Conservation (phyloP, 176 grass and related monocot species). For the Dendrocalamus sinicus region DNA sequence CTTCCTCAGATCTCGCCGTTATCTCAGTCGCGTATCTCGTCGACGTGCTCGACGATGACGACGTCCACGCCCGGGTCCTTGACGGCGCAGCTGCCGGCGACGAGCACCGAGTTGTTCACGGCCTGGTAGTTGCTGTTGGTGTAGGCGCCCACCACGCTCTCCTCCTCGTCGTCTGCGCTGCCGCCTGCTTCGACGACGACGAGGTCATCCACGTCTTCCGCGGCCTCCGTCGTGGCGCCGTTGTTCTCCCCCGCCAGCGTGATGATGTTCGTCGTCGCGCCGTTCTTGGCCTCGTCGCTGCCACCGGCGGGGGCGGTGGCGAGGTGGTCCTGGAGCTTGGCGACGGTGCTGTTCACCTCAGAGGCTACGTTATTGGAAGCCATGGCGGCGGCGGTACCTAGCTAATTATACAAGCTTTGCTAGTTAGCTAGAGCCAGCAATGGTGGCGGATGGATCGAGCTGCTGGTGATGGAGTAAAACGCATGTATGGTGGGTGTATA, state of each 20-base stretch:
- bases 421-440: neutral
- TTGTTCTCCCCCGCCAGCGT: slow-evolving; percentile 72
- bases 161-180: neutral
- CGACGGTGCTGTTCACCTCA: slow-evolving; percentile 49
- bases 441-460: slow-evolving; percentile 23
- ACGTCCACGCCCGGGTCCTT: slow-evolving; percentile 80
- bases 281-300: neutral
- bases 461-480: neutral
- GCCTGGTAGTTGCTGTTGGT: slow-evolving; percentile 98
- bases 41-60: slow-evolving; percentile 58
- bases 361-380: slow-evolving; percentile 34
- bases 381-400: slow-evolving; percentile 3
- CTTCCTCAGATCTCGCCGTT: slow-evolving; percentile 40
- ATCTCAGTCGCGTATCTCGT: slow-evolving; percentile 40
- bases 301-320: slow-evolving; percentile 29
- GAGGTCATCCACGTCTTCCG: slow-evolving; percentile 45
- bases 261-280: slow-evolving; percentile 46
- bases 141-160: slow-evolving; percentile 48
- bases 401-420: neutral
- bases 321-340: slow-evolving; percentile 69
- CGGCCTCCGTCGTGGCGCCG: slow-evolving; percentile 60
- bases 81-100: slow-evolving; percentile 67
- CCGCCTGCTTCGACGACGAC: slow-evolving; percentile 49
- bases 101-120: slow-evolving; percentile 89
- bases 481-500: neutral